A percentile compares a stretch with the other conserved stretches of the same genome.
phyloP scores from a whole-genome alignment of 768 basidiomycete genomes.

The Daedaleopsis nitida region DNA sequence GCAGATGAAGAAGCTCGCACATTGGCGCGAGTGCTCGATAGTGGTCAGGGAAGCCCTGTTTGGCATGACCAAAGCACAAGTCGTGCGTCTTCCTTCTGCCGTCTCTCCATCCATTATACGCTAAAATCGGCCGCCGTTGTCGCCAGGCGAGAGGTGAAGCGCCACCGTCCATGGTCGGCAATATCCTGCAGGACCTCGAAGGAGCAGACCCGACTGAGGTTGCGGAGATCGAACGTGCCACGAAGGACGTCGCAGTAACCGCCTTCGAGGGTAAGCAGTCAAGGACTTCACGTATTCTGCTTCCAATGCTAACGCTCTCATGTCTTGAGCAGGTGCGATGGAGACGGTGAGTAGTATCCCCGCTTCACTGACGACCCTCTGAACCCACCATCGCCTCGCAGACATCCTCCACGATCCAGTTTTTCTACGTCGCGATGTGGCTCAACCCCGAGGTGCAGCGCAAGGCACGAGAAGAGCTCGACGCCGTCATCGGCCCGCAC shows the following conservation, averaged over 20 bases:
- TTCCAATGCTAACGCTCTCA: too few species aligned
- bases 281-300: neutral
- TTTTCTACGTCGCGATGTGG: conserved; percentile 32
- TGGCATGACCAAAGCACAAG: neutral
- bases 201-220: neutral
- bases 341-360: conserved; percentile 13
- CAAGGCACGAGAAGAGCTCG: conserved; percentile 13
- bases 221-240: neutral
- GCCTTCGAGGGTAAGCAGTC: conserved; percentile 4
- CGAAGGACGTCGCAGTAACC: neutral
- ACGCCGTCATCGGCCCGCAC: conserved; percentile 7
- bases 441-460: conserved; percentile 27
- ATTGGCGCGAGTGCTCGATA: neutral
- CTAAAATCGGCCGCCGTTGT: neutral
- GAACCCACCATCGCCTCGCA: conserved; percentile 1
- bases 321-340: conserved; percentile 5
- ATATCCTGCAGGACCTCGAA: neutral
- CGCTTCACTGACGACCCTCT: neutral
- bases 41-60: conserved; percentile 1
- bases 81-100: neutral
- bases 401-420: conserved; percentile 25
- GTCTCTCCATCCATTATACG: too few species aligned
- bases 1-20: neutral
- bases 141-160: neutral
- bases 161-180: neutral